These are phyloP conservation scores for Eutrema japonicum DNA, from an alignment of 345 rosid species.

Conservation along the genomic window DNA sequence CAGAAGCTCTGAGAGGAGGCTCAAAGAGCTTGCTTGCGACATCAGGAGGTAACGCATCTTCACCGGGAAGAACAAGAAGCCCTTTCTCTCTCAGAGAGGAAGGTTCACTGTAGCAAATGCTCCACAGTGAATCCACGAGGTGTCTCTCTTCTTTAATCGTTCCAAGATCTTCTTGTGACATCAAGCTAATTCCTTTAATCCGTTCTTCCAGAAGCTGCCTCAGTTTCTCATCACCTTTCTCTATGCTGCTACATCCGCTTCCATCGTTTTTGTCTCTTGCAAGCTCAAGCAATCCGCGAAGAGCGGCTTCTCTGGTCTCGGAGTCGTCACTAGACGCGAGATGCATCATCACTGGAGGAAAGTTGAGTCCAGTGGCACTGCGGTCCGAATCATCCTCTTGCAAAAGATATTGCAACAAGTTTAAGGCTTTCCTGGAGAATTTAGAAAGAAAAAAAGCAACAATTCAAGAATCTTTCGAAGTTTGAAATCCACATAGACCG, in stretches of 20 bases:
- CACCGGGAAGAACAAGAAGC: constrained; percentile 81
- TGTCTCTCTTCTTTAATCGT: constrained; percentile 86
- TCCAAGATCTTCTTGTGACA: constrained; percentile 83
- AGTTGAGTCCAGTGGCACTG: constrained; percentile 68
- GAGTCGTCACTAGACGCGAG: constrained; percentile 77
- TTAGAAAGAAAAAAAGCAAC: not conserved
- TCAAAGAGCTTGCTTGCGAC: constrained; percentile 81
- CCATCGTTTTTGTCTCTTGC: constrained; percentile 52
- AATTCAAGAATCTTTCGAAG: not conserved
- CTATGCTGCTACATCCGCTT: constrained; percentile 42
- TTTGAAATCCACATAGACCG: not conserved
- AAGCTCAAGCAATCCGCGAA: constrained; percentile 74
- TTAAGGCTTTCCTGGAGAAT: constrained; percentile 81
- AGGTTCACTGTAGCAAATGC: constrained; percentile 67
- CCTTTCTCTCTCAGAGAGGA: constrained; percentile 76
- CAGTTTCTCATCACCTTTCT: constrained; percentile 60
- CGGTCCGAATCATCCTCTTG: constrained; percentile 75
- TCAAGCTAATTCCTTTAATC: constrained; percentile 59
- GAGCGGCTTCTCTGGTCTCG: constrained; percentile 87
- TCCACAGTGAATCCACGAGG: constrained; percentile 82
- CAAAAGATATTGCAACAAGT: constrained; percentile 84
- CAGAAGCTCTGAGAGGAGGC: constrained; percentile 85
- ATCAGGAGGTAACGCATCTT: constrained; percentile 78
- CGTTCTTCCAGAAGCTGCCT: constrained; percentile 75
- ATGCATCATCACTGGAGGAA: constrained; percentile 85